Conservation (phyloP, 148 eudicot species). For the Spergularia bocconei region DNA sequence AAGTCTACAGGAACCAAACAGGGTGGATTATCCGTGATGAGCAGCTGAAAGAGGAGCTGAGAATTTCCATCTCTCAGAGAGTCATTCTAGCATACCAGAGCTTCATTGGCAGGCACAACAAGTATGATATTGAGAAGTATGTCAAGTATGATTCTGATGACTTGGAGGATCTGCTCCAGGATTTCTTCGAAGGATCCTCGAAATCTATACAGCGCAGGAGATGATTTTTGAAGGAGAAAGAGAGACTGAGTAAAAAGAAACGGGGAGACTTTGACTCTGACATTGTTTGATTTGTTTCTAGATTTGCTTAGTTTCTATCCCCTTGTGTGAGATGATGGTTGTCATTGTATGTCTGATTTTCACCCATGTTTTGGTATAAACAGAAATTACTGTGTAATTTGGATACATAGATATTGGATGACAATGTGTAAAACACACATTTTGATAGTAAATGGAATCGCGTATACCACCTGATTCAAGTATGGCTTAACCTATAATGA, state of each 20-base stretch:
- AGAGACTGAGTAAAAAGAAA: background rate
- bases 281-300: slow-evolving; percentile 20
- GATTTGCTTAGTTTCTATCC: slow-evolving; percentile 16
- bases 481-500: no score
- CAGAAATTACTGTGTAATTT: slow-evolving; percentile 15
- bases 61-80: slow-evolving; percentile 48
- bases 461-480: background rate
- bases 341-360: slow-evolving; percentile 17
- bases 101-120: slow-evolving; percentile 36
- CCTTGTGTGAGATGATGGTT: slow-evolving; percentile 28
- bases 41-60: slow-evolving; percentile 60
- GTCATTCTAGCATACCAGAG: slow-evolving; percentile 61
- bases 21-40: slow-evolving; percentile 56
- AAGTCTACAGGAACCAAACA: slow-evolving; percentile 52
- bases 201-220: slow-evolving; percentile 43
- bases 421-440: slow-evolving; percentile 8
- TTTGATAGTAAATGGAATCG: background rate
- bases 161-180: slow-evolving; percentile 47
- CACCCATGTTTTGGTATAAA: slow-evolving; percentile 15
- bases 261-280: slow-evolving; percentile 4
- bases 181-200: slow-evolving; percentile 67
- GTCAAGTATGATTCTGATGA: slow-evolving; percentile 64
- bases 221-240: background rate
- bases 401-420: slow-evolving; percentile 28
- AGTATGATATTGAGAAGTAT: slow-evolving; percentile 44